Base-by-base conservation (phyloP, 2,329 filamentous ascomycete genomes). In the Madurella fahalii region DNA sequence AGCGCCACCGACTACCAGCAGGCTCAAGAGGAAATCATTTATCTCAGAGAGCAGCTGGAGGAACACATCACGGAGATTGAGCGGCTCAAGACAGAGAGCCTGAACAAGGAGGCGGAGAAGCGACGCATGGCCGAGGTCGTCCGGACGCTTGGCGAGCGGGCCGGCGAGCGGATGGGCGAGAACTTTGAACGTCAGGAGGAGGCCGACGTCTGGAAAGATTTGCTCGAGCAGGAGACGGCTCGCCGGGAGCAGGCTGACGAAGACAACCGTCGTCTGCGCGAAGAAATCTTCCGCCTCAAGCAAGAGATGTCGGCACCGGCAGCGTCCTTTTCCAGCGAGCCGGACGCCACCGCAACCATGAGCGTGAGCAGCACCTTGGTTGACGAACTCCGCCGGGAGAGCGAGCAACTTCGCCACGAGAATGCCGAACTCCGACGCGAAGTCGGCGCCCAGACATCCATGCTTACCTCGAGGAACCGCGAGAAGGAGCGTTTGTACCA, bases 401-500 rank as follows among this genome's bases (percentile, higher is more conserved):
- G 80, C 53, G 87, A 90, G 58, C 87, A 95, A 62, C 75, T 97
- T 30, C 86, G 89, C 49, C 90, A 93, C 67, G 93, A 97, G 66
- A 97, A 96, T 65, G 90, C 90, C 2, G 93, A 96, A 68, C 73
- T 99, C 32, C 84, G 93, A 50, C 87, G 92, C 51, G 92, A 97
- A 70, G 89, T 97, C 31, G 90, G 92, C 58, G 94, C 94, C 2
- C 94, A 99, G 69, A 95, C 92, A 1, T 96, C 92, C 0, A 97
- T 99, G 90, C 80, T 99, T 34, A 96, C 93, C 1, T 97, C 94
- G 37, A 83, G 94, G 20, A 96, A 96, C 66, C 87, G 91, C 25
- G 94, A 99, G 68, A 95, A 96, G 67, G 92, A 97, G 68, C 84
- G 91, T 5, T 78, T 99, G 9, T 95, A 97, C 69, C 90, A 96